phyloP scores from a whole-genome alignment of 768 basidiomycete species.

The Neoboletus brunneissimus region DNA sequence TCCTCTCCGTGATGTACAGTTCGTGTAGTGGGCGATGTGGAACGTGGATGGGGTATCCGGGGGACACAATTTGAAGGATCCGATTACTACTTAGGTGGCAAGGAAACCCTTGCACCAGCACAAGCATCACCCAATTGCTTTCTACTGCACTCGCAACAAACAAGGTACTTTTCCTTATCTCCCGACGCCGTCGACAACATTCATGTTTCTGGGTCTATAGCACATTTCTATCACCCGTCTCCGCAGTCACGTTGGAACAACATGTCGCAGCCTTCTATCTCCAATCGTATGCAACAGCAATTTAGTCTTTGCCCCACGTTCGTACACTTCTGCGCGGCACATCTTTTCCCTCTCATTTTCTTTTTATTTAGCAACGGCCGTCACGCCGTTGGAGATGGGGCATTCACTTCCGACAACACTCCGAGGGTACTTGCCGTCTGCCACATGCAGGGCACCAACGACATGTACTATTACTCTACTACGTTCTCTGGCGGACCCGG shows the following conservation, averaged over 20 bases:
- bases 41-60: conserved; percentile 14
- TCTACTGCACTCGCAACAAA: not conserved
- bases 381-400: conserved; percentile 98
- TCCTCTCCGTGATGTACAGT: not conserved
- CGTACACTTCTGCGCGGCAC: conserved; percentile 22
- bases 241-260: conserved; percentile 74
- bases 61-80: conserved; percentile 5
- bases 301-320: conserved; percentile 97
- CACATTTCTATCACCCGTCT: not conserved
- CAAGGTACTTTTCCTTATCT: conserved; percentile 2
- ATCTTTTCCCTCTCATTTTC: conserved; percentile 11
- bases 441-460: conserved; percentile 74
- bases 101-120: conserved; percentile 12
- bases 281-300: conserved; percentile 70
- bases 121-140: conserved; percentile 7
- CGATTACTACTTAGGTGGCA: not conserved
- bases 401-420: conserved; percentile 72
- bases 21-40: not conserved
- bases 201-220: conserved; percentile 4
- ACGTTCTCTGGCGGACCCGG: conserved; percentile 92
- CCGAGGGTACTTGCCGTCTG: conserved; percentile 83
- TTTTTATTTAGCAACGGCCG: conserved; percentile 73
- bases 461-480: conserved; percentile 90
- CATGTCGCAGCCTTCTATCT: conserved; percentile 74
- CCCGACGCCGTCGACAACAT: not conserved